Conservation (phyloP, 2,329 filamentous ascomycete species). For the Aspergillus novofumigatus region DNA sequence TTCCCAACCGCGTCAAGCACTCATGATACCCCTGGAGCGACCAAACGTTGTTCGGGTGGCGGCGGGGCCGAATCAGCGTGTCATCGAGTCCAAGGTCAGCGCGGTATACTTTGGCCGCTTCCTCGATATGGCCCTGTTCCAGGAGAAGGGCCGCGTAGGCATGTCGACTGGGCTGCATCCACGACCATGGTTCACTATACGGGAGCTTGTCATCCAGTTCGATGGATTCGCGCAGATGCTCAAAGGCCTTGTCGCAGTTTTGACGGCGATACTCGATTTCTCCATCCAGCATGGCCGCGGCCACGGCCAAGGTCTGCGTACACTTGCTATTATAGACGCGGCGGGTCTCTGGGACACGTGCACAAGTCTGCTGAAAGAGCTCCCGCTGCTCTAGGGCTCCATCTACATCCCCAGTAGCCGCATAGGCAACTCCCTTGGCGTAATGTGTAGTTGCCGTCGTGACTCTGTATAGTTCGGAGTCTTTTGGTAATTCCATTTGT, state of each 20-base stretch:
- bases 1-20: constrained; percentile 55
- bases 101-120: constrained; percentile 53
- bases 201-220: constrained; percentile 57
- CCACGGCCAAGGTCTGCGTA: constrained; percentile 60
- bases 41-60: constrained; percentile 71
- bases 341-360: constrained; percentile 54
- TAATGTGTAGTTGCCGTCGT: constrained; percentile 66
- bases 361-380: constrained; percentile 49
- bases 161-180: constrained; percentile 70
- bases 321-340: constrained; percentile 66
- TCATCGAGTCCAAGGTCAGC: constrained; percentile 58
- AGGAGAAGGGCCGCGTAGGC: constrained; percentile 64
- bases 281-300: constrained; percentile 61
- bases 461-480: constrained; percentile 59
- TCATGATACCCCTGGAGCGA: constrained; percentile 67
- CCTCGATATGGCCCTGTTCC: constrained; percentile 56
- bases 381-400: constrained; percentile 50
- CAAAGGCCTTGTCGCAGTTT: constrained; percentile 56
- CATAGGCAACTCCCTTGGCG: constrained; percentile 61
- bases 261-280: constrained; percentile 65
- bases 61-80: constrained; percentile 56
- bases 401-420: constrained; percentile 51
- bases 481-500: constrained; percentile 51
- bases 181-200: constrained; percentile 71
- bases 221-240: constrained; percentile 53